Evolutionary conservation across 2,329 filamentous ascomycete species (phyloP).

Genomic region (Pestalotiopsis sp.): DNA sequence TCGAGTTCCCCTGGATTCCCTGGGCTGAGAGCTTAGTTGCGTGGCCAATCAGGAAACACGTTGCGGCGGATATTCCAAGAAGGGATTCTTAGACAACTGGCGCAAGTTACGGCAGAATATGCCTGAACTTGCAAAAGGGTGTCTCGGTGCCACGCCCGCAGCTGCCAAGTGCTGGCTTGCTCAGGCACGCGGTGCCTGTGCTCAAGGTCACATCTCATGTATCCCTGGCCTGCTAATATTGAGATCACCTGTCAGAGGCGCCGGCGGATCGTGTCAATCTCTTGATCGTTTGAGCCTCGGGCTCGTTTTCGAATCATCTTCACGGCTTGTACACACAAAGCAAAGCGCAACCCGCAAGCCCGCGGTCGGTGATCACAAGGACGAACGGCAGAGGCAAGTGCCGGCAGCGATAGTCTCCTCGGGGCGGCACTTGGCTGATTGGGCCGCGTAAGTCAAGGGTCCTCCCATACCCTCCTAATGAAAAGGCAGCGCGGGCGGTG

Average conservation of each 20-base stretch:
- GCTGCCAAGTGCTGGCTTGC: too few relatives aligned
- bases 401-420: background rate
- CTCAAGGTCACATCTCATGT: background rate
- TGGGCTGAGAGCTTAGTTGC: background rate
- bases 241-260: background rate
- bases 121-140: too few relatives aligned
- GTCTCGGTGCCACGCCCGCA: too few relatives aligned
- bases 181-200: background rate
- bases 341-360: background rate
- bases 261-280: background rate
- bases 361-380: background rate
- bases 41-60: background rate
- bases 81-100: background rate
- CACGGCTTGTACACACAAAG: background rate
- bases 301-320: background rate
- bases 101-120: too few relatives aligned
- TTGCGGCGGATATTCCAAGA: background rate
- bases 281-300: background rate
- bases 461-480: background rate
- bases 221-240: background rate
- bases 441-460: slow-evolving; percentile 4
- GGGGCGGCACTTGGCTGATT: background rate
- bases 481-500: background rate
- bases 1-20: background rate
- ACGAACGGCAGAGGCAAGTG: background rate